phyloP scores from a whole-genome alignment of 108 stramenopile species.

The Chaetoceros muelleri region DNA sequence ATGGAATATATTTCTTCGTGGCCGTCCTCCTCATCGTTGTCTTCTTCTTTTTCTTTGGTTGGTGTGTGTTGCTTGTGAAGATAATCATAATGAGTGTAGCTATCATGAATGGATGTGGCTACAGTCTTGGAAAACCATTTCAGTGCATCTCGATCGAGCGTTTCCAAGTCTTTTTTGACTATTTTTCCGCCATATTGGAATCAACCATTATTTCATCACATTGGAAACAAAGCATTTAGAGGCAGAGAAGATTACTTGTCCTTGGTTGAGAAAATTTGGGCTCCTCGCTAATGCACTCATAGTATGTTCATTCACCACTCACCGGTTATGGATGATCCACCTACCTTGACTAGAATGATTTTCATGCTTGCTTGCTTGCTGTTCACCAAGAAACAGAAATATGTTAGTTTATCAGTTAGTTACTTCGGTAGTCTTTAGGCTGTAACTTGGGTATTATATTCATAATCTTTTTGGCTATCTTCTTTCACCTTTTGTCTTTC shows the following conservation, averaged over 20 bases:
- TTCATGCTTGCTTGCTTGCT: no score
- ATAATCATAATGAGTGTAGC: no score
- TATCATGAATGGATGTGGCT: constrained; percentile 12
- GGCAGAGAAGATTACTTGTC: no score
- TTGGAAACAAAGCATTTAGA: no score
- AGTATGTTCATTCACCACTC: not conserved
- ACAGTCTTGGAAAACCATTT: constrained; percentile 51
- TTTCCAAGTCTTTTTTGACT: constrained; percentile 48
- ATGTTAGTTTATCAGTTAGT: no score
- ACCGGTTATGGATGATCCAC: constrained; percentile 66
- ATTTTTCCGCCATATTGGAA: no score
- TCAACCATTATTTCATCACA: no score
- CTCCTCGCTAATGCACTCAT: not conserved
- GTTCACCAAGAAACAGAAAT: no score
- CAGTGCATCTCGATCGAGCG: constrained; percentile 28
- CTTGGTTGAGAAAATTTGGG: not conserved
- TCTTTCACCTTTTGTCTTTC: no score
- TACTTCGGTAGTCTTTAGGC: no score
- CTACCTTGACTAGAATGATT: constrained; percentile 57
- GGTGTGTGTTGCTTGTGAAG: constrained; percentile 1
- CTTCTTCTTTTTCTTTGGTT: constrained; percentile 1
- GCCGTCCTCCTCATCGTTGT: not conserved
- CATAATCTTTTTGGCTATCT: no score
- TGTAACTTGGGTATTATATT: no score
- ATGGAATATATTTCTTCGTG: constrained; percentile 7